phyloP scores from a whole-genome alignment of 495 filamentous ascomycete genomes.

The Aspergillus ellipticus region DNA sequence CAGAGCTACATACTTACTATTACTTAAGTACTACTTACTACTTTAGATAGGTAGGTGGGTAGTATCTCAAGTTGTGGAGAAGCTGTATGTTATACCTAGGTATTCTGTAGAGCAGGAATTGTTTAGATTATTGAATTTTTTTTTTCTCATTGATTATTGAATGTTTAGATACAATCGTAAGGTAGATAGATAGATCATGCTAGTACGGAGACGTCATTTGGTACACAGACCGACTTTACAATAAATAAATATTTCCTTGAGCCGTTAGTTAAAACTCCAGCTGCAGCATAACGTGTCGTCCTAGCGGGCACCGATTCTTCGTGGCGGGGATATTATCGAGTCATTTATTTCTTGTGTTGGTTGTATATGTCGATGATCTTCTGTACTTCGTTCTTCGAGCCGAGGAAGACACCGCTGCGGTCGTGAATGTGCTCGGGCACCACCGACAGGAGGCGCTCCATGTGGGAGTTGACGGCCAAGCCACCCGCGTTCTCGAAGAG shows the following conservation, averaged over 20 bases:
- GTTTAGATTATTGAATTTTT: neutral
- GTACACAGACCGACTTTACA: neutral
- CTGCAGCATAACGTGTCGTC: neutral
- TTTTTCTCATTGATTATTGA: neutral
- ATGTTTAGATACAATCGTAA: neutral
- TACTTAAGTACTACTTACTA: too few species aligned
- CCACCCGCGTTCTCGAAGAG: constrained; percentile 98
- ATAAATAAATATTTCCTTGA: neutral
- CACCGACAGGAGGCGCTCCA: constrained; percentile 84
- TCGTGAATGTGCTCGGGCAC: constrained; percentile 94
- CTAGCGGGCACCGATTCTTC: neutral
- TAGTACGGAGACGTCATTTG: neutral
- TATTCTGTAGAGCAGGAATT: neutral
- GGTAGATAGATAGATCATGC: neutral
- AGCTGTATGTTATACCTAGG: too few species aligned
- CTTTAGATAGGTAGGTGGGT: too few species aligned
- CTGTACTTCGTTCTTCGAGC: constrained; percentile 89
- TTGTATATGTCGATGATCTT: constrained; percentile 74
- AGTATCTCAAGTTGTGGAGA: too few species aligned
- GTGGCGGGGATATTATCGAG: too few species aligned
- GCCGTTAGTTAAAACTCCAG: neutral
- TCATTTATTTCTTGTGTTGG: constrained; percentile 38
- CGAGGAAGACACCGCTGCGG: constrained; percentile 91
- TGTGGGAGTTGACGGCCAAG: constrained; percentile 81
- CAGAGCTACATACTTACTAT: too few species aligned